These are phyloP conservation scores for Cyclocybe cylindracea DNA, from an alignment of 768 basidiomycete genomes.

Conservation along the genomic window DNA sequence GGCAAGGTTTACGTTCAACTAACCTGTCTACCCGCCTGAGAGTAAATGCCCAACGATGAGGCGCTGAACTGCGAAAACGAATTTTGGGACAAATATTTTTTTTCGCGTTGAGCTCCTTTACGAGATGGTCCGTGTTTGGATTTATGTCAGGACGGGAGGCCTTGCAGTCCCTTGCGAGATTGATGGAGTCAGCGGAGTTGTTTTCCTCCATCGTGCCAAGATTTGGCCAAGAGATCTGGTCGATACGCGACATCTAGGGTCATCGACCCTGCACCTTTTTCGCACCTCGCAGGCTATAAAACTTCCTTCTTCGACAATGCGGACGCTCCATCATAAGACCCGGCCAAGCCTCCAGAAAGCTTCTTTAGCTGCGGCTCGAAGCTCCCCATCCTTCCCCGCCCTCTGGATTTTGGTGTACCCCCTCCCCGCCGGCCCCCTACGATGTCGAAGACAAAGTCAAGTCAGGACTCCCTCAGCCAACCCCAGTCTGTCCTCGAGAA, in stretches of 20 bases:
- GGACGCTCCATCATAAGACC: conserved; percentile 11
- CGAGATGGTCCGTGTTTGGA: not conserved
- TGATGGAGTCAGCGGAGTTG: too few relatives aligned
- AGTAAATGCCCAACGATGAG: too few relatives aligned
- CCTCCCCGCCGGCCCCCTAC: conserved; percentile 1
- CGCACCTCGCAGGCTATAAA: conserved; percentile 6
- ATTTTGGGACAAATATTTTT: too few relatives aligned
- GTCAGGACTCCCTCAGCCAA: conserved; percentile 6
- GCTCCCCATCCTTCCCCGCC: not conserved
- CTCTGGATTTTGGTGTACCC: not conserved
- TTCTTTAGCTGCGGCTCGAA: conserved; percentile 3
- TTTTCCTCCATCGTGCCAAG: not conserved
- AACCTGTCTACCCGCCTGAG: too few relatives aligned
- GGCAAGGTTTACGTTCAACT: too few relatives aligned
- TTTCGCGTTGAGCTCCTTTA: too few relatives aligned
- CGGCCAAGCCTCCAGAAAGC: conserved; percentile 5
- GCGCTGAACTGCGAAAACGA: too few relatives aligned
- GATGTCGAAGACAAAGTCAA: conserved; percentile 20
- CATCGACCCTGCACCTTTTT: conserved; percentile 3
- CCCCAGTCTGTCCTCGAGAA: conserved; percentile 13
- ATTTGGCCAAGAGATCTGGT: conserved; percentile 11
- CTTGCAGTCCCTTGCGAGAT: not conserved
- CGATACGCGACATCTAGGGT: not conserved
- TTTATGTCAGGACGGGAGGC: not conserved
- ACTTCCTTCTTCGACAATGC: conserved; percentile 6